Evolutionary conservation across 805 yeast genomes (phyloP), one percentile per base, ranked within the genome.

Genomic region (Diddensiella caesifluorescens): DNA sequence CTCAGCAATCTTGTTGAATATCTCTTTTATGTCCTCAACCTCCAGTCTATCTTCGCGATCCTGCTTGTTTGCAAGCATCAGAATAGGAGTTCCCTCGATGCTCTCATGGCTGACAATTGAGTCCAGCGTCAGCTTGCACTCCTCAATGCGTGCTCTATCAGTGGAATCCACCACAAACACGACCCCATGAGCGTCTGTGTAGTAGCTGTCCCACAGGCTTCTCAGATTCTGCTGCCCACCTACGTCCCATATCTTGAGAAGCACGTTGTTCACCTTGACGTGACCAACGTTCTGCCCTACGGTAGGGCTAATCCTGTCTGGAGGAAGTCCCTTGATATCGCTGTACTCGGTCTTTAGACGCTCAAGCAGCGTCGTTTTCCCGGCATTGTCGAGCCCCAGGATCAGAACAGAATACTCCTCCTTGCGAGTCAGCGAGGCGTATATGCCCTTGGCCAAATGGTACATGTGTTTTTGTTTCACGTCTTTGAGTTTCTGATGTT

Each of bases 21-120:
- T 66, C 73, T 92, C 75, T 69, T 90, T 80, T 57, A 92, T 73
- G 62, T 83, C 83, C 51, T 79, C 84, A 15, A 83, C 80, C 57
- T 83, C 90, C 62, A 83, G 63, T 45, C 79, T 74, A 37, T 76
- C 79, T 42, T 75, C 77, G 26, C 79, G 60, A 57, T 92, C 97
- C 65, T 89, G 96, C 60, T 92, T 92, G 61, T 92, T 90, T 5
- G 97, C 97, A 56, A 90, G 70, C 96, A 90, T 90, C 44, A 90
- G 69, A 6, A 90, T 78, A 1, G 97, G 98, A 13, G 88, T 81
- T 22, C 94, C 88, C 42, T 80, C 85, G 10, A 74, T 67, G 15
- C 69, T 69, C 45, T 80, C 84, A 57, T 73, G 73, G 38, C 71
- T 68, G 58, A 87, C 79, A 15, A 77, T 61, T 1, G 64, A 42